Base-by-base conservation (phyloP, 352 stramenopile genomes). In the Phytopythium delawarense region DNA sequence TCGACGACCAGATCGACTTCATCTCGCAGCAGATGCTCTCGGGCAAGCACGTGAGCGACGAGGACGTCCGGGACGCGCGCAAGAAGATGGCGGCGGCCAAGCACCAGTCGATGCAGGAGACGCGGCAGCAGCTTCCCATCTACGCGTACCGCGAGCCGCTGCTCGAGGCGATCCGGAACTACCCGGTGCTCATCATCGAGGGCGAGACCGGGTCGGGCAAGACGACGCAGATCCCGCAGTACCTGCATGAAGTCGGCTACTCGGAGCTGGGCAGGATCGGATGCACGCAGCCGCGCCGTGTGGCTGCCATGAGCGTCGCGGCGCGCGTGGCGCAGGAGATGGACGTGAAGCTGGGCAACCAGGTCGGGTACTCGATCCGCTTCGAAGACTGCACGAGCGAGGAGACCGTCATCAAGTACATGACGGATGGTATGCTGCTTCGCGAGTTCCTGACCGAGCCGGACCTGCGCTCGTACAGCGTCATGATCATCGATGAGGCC, bases 371-470 rank as follows among this genome's bases (percentile, higher is more conserved):
- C 75, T 97, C 89, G 32, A 99, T 99, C 67, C 96, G 98, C 59
- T 99, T 99, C 70, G 98, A 99, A 72, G 98, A 99, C 74, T 99
- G 96, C 66, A 99, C 97, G 25, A 98, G 86, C 60, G 92, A 98
- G 60, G 93, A 97, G 55, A 99, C 98, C 1, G 73, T 96, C 30
- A 92, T 99, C 59, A 98, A 98, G 74, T 99, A 99, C 81, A 99
- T 99, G 95, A 99, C 98, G 1, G 98, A 99, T 72, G 98, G 98
- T 71, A 99, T 99, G 97, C 75, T 99, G 25, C 79, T 99, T 42
- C 89, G 97, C 45, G 97, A 99, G 75, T 99, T 99, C 67, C 75
- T 99, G 50, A 99, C 94, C 6, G 97, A 99, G 72, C 97, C 97
- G 0, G 96, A 97, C 66, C 72, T 99, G n/a, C 93, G 89, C 59